Evolutionary conservation across 345 rosid genomes (phyloP).

Genomic region (Gossypium australe): DNA sequence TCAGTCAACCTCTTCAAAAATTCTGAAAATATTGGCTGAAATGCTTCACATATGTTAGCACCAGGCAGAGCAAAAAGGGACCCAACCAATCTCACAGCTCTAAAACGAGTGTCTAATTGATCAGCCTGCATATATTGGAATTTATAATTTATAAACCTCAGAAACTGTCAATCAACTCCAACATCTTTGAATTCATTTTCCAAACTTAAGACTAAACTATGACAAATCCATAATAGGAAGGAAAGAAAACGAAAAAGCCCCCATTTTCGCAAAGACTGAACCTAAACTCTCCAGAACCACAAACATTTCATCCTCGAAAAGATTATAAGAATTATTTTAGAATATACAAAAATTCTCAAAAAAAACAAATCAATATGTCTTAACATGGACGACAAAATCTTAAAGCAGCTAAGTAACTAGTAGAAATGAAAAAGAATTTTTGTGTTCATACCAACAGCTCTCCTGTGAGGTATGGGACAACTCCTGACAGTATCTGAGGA

Average conservation of each 20-base stretch:
- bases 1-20: slow-evolving; percentile 91
- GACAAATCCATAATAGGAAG: not conserved
- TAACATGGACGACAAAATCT: not conserved
- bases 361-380: not conserved
- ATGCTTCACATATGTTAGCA: slow-evolving; percentile 50
- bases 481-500: slow-evolving; percentile 81
- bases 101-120: slow-evolving; percentile 76
- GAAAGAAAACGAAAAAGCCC: not conserved
- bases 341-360: not conserved
- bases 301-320: not conserved
- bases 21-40: slow-evolving; percentile 81
- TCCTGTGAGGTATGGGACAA: slow-evolving; percentile 83
- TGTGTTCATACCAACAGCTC: slow-evolving; percentile 75
- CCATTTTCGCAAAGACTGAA: not conserved
- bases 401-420: not conserved
- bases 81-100: slow-evolving; percentile 83
- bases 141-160: slow-evolving; percentile 17
- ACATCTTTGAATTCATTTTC: not conserved
- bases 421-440: not conserved
- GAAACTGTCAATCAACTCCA: slow-evolving; percentile 13
- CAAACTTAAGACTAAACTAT: not conserved
- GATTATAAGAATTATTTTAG: not conserved
- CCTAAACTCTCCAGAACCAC: not conserved
- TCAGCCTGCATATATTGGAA: slow-evolving; percentile 61
- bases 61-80: slow-evolving; percentile 84